Evolutionary conservation across 345 rosid genomes (phyloP).

Genomic region (Salix arbutifolia): DNA sequence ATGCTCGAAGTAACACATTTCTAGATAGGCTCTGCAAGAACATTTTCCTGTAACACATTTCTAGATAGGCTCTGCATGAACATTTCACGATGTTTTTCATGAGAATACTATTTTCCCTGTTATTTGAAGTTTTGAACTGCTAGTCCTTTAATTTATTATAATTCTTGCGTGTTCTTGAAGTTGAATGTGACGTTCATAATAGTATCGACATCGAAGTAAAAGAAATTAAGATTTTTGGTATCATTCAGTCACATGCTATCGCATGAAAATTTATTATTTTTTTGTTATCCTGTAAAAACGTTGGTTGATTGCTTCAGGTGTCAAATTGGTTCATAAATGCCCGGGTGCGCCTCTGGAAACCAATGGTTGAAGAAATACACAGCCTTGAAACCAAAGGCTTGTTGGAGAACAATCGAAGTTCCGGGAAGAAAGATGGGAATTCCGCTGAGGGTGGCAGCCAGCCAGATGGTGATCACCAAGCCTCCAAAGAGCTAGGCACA

Average conservation of each 20-base stretch:
- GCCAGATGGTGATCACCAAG: slow-evolving; percentile 17
- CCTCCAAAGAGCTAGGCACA: slow-evolving; percentile 16
- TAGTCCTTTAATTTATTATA: neutral
- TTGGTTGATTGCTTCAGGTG: slow-evolving; percentile 32
- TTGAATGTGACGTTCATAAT: neutral
- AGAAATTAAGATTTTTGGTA: neutral
- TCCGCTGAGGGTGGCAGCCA: slow-evolving; percentile 20
- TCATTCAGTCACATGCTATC: neutral
- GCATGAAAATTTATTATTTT: neutral
- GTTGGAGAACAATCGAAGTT: slow-evolving; percentile 22
- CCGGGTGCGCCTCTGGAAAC: slow-evolving; percentile 60
- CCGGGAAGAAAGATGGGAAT: slow-evolving; percentile 15
- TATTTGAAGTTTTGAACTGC: no score
- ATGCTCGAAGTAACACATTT: slow-evolving; percentile 16
- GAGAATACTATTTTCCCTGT: no score
- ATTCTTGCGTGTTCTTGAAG: neutral
- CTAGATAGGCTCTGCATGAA: neutral
- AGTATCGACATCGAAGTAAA: neutral
- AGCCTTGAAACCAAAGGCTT: slow-evolving; percentile 45
- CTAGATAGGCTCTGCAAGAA: neutral
- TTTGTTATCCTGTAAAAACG: neutral
- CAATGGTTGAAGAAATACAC: slow-evolving; percentile 67
- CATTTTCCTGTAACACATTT: neutral
- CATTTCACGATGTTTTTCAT: no score
- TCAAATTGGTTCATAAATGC: slow-evolving; percentile 72